Conservation (phyloP, 345 rosid genomes). For the Hirschfeldia incana region DNA sequence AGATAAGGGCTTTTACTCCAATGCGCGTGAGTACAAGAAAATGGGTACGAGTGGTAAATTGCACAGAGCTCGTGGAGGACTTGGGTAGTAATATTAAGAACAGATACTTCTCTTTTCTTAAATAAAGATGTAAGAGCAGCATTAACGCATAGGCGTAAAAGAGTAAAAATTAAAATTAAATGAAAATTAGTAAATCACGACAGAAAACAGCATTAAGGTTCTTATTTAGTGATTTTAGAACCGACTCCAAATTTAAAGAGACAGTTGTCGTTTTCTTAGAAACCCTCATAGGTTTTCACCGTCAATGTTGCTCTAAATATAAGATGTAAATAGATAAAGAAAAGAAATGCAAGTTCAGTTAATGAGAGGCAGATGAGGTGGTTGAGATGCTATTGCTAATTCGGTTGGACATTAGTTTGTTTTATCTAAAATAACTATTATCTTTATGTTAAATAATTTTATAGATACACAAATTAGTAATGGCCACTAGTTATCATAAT, state of each 20-base stretch:
- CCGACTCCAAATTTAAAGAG: no score
- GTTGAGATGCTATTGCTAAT: slow-evolving; percentile 38
- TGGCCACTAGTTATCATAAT: slow-evolving; percentile 9
- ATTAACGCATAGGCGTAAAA: no score
- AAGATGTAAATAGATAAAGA: background rate
- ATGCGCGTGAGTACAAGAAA: slow-evolving; percentile 12
- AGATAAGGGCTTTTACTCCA: slow-evolving; percentile 9
- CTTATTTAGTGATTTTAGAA: no score
- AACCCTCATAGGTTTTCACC: no score
- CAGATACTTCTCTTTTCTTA: background rate
- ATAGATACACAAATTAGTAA: slow-evolving; percentile 6
- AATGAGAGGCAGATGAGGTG: slow-evolving; percentile 38
- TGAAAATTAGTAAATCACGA: no score
- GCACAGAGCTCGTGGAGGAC: slow-evolving; percentile 30
- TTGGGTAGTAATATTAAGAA: background rate
- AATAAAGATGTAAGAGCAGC: background rate
- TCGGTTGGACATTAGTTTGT: slow-evolving; percentile 26
- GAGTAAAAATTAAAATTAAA: no score
- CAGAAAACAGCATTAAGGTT: no score
- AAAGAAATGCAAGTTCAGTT: slow-evolving; percentile 30
- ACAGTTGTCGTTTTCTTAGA: no score
- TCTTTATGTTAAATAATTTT: background rate
- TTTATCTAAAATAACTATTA: slow-evolving; percentile 18
- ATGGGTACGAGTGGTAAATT: slow-evolving; percentile 13
- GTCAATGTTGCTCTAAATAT: no score